Percentiles rank a stretch among this genome's conserved stretches.
Conservation (phyloP, 2,329 filamentous ascomycete genomes). For the Pleurostoma richardsiae region DNA sequence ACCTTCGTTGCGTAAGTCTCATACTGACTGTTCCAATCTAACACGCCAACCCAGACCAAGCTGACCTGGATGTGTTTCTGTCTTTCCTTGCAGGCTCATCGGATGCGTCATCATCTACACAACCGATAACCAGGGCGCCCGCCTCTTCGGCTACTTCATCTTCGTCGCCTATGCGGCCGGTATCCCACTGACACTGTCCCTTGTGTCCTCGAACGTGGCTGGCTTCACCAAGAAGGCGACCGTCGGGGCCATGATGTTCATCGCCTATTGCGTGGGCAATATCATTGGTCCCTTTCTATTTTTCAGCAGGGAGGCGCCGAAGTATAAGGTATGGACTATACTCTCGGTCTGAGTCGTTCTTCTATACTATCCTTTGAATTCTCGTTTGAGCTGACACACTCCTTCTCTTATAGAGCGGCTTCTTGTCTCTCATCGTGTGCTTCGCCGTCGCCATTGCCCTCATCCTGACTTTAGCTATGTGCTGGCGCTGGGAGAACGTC, state of each 20-base stretch:
- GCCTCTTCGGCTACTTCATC: neutral
- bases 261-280: slow-evolving; percentile 31
- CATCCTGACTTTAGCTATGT: neutral
- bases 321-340: neutral
- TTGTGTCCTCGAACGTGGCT: slow-evolving; percentile 28
- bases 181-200: slow-evolving; percentile 5
- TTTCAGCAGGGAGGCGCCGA: slow-evolving; percentile 4
- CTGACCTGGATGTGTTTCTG: too few relatives aligned
- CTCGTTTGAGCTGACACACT: slow-evolving; percentile 21
- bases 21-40: neutral
- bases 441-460: neutral
- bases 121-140: neutral
- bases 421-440: neutral
- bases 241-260: slow-evolving; percentile 40
- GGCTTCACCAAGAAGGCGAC: slow-evolving; percentile 51
- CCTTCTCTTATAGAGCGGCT: neutral
- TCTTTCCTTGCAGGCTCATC: neutral
- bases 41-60: too few relatives aligned
- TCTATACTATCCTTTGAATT: too few relatives aligned
- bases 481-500: slow-evolving; percentile 1
- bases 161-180: neutral
- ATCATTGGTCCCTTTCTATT: slow-evolving; percentile 8
- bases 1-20: neutral
- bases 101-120: neutral
- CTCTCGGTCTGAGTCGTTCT: too few relatives aligned